Evolutionary conservation across 176 grass and related monocot species (phyloP).

Genomic region (Avena eriantha): DNA sequence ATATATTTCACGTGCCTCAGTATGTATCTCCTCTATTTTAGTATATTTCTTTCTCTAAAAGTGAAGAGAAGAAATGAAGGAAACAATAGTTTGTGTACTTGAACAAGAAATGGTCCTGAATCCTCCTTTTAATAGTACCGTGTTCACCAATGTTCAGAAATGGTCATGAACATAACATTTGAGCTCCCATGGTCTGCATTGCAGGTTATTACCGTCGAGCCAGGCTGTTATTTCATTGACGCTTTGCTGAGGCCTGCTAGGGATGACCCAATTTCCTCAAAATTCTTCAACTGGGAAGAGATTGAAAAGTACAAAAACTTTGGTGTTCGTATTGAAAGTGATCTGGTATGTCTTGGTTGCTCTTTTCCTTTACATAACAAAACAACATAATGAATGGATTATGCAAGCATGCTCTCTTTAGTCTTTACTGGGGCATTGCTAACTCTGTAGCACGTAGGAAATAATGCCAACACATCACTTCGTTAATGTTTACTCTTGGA

Average conservation of each 20-base stretch:
- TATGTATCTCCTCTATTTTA: constrained; percentile 20
- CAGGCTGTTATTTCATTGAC: constrained; percentile 96
- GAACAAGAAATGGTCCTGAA: constrained; percentile 22
- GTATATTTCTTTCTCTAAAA: background rate
- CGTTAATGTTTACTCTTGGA: background rate
- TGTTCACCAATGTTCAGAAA: constrained; percentile 18
- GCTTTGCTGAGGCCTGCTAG: constrained; percentile 62
- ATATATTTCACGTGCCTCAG: constrained; percentile 32
- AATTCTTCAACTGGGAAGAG: constrained; percentile 80
- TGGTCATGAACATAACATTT: constrained; percentile 28
- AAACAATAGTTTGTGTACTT: background rate
- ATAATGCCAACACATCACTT: background rate
- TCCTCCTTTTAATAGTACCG: background rate
- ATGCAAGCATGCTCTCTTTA: background rate
- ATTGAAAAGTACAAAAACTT: constrained; percentile 75
- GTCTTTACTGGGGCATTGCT: constrained; percentile 16
- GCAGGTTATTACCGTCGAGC: constrained; percentile 96
- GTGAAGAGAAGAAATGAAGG: constrained; percentile 9
- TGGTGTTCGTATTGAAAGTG: constrained; percentile 94
- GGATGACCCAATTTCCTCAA: constrained; percentile 62
- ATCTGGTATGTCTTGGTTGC: constrained; percentile 71
- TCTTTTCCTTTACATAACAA: background rate
- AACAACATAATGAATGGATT: background rate
- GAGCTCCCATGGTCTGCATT: constrained; percentile 45
- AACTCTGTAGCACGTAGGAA: background rate